Evolutionary conservation across 2,329 filamentous ascomycete genomes (phyloP).

Genomic region (Arthrobotrys musiformis): DNA sequence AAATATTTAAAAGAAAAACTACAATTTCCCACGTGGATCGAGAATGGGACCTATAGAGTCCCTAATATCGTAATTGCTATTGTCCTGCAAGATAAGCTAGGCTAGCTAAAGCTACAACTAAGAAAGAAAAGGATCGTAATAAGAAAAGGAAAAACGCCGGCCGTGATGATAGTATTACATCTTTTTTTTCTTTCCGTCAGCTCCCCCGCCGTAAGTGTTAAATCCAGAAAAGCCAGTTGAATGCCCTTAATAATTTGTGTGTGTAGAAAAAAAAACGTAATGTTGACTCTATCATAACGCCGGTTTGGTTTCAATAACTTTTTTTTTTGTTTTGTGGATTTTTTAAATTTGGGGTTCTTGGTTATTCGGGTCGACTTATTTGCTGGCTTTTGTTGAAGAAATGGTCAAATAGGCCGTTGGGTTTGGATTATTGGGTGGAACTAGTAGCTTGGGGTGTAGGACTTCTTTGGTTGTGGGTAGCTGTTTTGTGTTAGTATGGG

Average conservation of each 20-base stretch:
- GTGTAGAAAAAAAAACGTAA: slow-evolving; percentile 5
- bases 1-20: too few relatives aligned
- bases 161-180: slow-evolving; percentile 45
- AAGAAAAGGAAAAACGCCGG: slow-evolving; percentile 26
- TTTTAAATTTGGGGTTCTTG: not conserved
- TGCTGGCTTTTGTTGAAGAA: slow-evolving; percentile 55
- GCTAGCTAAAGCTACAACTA: not conserved
- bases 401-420: slow-evolving; percentile 10
- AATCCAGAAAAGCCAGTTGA: slow-evolving; percentile 52
- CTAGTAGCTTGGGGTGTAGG: slow-evolving; percentile 69
- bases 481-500: slow-evolving; percentile 63
- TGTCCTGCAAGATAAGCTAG: too few relatives aligned
- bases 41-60: too few relatives aligned
- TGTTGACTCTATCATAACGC: slow-evolving; percentile 43
- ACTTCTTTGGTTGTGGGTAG: slow-evolving; percentile 84
- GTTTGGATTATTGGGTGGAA: not conserved
- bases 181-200: slow-evolving; percentile 1
- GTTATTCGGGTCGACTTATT: slow-evolving; percentile 4
- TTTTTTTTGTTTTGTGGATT: not conserved
- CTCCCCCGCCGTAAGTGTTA: not conserved
- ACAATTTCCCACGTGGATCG: too few relatives aligned
- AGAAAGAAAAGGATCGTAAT: not conserved
- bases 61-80: not conserved
- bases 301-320: slow-evolving; percentile 17
- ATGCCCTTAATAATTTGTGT: slow-evolving; percentile 36